phyloP scores from a whole-genome alignment of 371 early-diverging fungal species.

The Mortierella sp. region DNA sequence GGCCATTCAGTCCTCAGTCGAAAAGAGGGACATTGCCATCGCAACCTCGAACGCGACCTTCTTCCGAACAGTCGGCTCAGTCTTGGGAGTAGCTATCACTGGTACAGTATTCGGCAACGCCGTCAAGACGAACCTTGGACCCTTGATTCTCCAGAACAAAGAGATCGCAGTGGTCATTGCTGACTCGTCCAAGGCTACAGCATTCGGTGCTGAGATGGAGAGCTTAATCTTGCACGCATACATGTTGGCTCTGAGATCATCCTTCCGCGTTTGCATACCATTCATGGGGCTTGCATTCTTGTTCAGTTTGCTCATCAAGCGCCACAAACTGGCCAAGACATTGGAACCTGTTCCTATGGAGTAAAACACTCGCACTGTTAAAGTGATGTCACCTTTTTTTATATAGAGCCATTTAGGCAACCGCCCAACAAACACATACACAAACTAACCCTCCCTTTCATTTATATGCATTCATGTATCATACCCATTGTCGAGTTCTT shows the following conservation, averaged over 20 bases:
- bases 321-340: slow-evolving; percentile 45
- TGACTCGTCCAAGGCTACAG: slow-evolving; percentile 18
- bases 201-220: slow-evolving; percentile 40
- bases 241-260: slow-evolving; percentile 65
- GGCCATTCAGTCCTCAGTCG: slow-evolving; percentile 71
- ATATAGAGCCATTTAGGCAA: too few relatives aligned
- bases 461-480: slow-evolving; percentile 5
- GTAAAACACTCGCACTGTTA: slow-evolving; percentile 4
- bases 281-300: slow-evolving; percentile 68
- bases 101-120: slow-evolving; percentile 67
- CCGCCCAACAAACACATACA: neutral
- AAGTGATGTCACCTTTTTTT: too few relatives aligned
- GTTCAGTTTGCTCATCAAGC: slow-evolving; percentile 60
- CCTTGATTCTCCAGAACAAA: slow-evolving; percentile 17
- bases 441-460: neutral
- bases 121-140: slow-evolving; percentile 40
- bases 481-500: slow-evolving; percentile 1
- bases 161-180: slow-evolving; percentile 9
- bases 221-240: slow-evolving; percentile 66
- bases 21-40: slow-evolving; percentile 71
- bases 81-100: slow-evolving; percentile 74
- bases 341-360: slow-evolving; percentile 41
- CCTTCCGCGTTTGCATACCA: slow-evolving; percentile 71
- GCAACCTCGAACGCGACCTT: slow-evolving; percentile 72
- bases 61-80: slow-evolving; percentile 76